Conservation (phyloP, 164 flowering plant genomes). For the Magnolia officinalis region DNA sequence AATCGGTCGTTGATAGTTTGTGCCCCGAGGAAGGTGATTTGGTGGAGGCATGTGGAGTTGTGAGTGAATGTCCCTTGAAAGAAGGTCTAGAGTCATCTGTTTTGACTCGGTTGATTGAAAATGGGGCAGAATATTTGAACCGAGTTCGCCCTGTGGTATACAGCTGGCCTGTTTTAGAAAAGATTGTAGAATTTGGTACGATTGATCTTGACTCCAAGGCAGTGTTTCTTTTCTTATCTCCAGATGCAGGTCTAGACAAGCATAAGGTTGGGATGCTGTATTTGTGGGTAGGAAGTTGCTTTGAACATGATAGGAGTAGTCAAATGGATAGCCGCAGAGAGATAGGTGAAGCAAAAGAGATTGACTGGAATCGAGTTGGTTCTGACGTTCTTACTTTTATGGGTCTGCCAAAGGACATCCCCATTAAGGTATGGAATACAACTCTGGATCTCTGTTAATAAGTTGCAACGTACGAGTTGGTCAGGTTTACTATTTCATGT, state of each 20-base stretch:
- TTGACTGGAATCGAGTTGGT: conserved; percentile 30
- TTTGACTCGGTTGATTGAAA: conserved; percentile 10
- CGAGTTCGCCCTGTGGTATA: conserved; percentile 19
- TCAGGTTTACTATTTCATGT: neutral
- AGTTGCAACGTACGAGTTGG: neutral
- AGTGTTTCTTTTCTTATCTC: conserved; percentile 35
- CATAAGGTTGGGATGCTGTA: conserved; percentile 23
- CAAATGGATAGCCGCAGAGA: conserved; percentile 15
- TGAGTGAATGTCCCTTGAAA: neutral
- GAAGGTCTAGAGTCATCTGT: neutral
- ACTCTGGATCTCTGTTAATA: neutral
- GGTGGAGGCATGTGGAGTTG: neutral
- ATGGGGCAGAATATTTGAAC: conserved; percentile 6
- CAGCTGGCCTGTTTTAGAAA: conserved; percentile 41
- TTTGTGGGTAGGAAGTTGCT: conserved; percentile 44
- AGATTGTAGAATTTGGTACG: conserved; percentile 25
- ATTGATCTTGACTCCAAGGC: conserved; percentile 38
- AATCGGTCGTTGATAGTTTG: conserved; percentile 7
- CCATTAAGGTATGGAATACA: conserved; percentile 39
- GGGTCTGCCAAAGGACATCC: conserved; percentile 34
- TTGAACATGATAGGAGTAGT: conserved; percentile 16
- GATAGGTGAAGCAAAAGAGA: conserved; percentile 11
- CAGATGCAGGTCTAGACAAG: conserved; percentile 15
- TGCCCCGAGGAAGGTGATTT: conserved; percentile 2
- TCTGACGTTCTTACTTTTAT: conserved; percentile 28